Conservation (phyloP, 1,284 basidiomycete genomes). For the Trichosporon sp. region DNA sequence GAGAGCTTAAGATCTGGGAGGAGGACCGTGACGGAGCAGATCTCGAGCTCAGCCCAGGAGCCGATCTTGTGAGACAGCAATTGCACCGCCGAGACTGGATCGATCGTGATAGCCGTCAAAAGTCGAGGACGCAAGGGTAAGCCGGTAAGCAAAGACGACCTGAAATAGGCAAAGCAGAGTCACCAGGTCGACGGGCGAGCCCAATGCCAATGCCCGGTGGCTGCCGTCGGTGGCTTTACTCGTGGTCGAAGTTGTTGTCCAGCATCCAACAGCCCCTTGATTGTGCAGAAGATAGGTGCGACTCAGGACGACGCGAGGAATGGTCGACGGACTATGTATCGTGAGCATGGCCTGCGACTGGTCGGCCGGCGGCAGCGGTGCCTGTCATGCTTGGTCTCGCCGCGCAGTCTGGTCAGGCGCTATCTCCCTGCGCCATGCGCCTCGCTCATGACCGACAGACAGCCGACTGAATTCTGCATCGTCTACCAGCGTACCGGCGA, state of each 20-base stretch:
- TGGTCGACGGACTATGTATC: not conserved
- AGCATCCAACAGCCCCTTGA: not conserved
- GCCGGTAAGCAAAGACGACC: no score
- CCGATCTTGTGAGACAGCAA: no score
- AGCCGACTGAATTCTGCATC: not conserved
- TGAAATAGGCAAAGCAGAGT: not conserved
- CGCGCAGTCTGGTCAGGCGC: not conserved
- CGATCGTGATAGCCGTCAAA: not conserved
- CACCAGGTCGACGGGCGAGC: not conserved
- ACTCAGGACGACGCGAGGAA: not conserved
- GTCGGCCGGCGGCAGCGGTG: not conserved
- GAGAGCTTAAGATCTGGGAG: no score
- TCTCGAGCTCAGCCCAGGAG: no score
- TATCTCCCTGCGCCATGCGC: not conserved
- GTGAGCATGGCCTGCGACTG: not conserved
- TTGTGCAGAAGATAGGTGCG: not conserved
- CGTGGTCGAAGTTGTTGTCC: not conserved
- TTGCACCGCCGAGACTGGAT: not conserved
- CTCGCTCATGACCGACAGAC: not conserved
- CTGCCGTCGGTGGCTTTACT: not conserved
- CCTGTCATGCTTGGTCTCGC: not conserved
- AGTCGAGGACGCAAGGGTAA: not conserved
- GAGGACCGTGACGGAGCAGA: no score
- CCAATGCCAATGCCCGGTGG: no score
- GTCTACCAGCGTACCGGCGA: no score